Evolutionary conservation across 305 asterid genomes (phyloP).

Genomic region (Solanum chacoense): DNA sequence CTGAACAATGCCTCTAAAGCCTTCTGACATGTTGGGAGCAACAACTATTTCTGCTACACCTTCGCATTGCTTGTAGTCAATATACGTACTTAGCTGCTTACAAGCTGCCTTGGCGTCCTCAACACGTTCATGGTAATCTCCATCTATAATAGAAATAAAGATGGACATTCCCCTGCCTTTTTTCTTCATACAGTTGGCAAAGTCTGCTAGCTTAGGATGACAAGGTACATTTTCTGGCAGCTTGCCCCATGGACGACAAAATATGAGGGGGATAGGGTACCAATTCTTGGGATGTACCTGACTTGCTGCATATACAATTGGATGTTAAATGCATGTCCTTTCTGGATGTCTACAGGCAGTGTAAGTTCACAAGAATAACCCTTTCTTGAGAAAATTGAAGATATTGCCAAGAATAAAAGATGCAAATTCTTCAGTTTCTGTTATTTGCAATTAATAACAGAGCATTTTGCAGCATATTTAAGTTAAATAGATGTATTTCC

Average conservation of each 20-base stretch:
- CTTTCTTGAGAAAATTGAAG: not conserved
- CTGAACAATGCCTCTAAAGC: slow-evolving; percentile 61
- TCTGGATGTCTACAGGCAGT: not conserved
- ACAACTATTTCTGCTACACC: slow-evolving; percentile 96
- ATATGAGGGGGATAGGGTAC: slow-evolving; percentile 95
- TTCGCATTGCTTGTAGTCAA: slow-evolving; percentile 76
- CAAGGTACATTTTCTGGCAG: slow-evolving; percentile 96
- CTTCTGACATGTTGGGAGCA: slow-evolving; percentile 95
- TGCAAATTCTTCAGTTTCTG: not conserved
- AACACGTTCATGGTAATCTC: slow-evolving; percentile 86
- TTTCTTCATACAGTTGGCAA: slow-evolving; percentile 96
- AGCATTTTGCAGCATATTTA: not conserved
- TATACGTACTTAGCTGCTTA: slow-evolving; percentile 32
- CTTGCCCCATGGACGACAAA: slow-evolving; percentile 99
- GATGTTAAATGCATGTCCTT: not conserved
- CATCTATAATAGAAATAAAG: slow-evolving; percentile 83
- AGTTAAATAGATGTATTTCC: not conserved
- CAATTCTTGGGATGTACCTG: slow-evolving; percentile 98
- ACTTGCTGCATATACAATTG: slow-evolving; percentile 51
- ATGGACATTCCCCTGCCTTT: slow-evolving; percentile 99
- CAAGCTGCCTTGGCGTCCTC: slow-evolving; percentile 52
- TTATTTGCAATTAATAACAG: not conserved
- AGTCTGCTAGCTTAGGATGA: slow-evolving; percentile 98
- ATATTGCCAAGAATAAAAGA: not conserved
- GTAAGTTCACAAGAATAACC: not conserved